A percentile compares a stretch with the other conserved stretches of the same genome.
phyloP scores from a whole-genome alignment of 1,139 yeast species.

The Diutina neorugosa region DNA sequence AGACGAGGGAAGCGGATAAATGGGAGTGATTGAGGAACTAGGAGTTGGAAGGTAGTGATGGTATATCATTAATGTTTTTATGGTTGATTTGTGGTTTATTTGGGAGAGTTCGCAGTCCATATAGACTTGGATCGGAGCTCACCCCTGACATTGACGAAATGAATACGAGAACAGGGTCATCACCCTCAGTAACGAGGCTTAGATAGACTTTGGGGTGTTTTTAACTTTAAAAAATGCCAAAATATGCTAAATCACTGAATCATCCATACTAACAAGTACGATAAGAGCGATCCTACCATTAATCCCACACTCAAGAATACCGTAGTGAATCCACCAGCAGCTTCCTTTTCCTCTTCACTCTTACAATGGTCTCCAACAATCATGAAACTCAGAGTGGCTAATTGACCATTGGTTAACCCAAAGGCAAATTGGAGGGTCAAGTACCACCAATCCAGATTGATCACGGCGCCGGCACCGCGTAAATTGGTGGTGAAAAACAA shows the following conservation, averaged over 20 bases:
- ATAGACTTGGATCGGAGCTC: too few relatives aligned
- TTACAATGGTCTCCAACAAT: constrained; percentile 50
- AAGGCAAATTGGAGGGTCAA: constrained; percentile 58
- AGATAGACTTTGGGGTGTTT: too few relatives aligned
- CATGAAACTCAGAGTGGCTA: constrained; percentile 75
- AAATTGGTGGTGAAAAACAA: constrained; percentile 60
- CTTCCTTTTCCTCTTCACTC: constrained; percentile 62
- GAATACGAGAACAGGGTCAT: too few relatives aligned
- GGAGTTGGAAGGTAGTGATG: too few relatives aligned
- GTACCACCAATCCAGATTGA: constrained; percentile 57
- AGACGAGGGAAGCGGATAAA: too few relatives aligned
- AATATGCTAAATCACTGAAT: constrained; percentile 6
- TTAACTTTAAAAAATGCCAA: too few relatives aligned
- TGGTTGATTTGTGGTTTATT: too few relatives aligned
- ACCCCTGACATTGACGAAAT: too few relatives aligned
- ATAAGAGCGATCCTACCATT: constrained; percentile 62
- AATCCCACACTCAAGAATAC: constrained; percentile 66
- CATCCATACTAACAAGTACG: constrained; percentile 32
- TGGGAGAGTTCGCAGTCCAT: too few relatives aligned
- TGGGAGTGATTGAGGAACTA: too few relatives aligned
- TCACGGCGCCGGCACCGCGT: constrained; percentile 16
- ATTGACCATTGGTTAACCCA: constrained; percentile 83
- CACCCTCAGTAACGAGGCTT: too few relatives aligned
- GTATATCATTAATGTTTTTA: too few relatives aligned
- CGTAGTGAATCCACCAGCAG: constrained; percentile 89